Conservation (phyloP, 192 early-diverging fungal genomes). For the Chytriomyces sp. region DNA sequence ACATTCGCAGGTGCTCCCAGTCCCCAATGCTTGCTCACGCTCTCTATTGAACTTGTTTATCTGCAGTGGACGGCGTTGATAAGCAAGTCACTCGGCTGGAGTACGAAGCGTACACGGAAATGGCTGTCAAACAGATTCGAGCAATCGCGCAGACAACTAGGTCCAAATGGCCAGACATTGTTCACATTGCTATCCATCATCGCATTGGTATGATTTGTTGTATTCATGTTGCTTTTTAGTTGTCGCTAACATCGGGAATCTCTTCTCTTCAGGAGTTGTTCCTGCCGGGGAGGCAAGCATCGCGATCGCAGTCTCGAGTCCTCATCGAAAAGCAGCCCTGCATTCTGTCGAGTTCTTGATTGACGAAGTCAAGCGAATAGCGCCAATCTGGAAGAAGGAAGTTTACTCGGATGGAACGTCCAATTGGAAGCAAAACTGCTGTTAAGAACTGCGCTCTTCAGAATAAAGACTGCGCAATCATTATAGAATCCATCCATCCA, state of each 20-base stretch:
- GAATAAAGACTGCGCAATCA: background rate
- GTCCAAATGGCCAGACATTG: conserved; percentile 63
- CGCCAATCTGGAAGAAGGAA: conserved; percentile 97
- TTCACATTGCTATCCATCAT: conserved; percentile 79
- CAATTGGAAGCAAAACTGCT: conserved; percentile 69
- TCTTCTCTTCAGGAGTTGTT: conserved; percentile 58
- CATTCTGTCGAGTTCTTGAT: conserved; percentile 82
- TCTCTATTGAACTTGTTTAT: conserved; percentile 3
- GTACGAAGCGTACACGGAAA: conserved; percentile 85
- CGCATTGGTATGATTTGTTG: conserved; percentile 47
- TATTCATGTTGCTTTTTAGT: background rate
- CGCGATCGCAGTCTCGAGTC: conserved; percentile 76
- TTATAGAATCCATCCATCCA: too few relatives aligned
- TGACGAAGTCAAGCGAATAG: conserved; percentile 82
- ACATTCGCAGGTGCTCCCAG: conserved; percentile 73
- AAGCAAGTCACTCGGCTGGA: conserved; percentile 75
- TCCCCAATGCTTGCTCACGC: background rate
- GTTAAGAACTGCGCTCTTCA: background rate
- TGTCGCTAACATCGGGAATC: background rate
- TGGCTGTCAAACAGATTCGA: conserved; percentile 79
- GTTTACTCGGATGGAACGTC: conserved; percentile 77
- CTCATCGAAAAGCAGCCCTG: conserved; percentile 80
- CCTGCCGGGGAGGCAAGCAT: conserved; percentile 84
- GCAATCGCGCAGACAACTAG: conserved; percentile 68
- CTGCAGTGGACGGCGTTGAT: conserved; percentile 42